A percentile compares a stretch with the other conserved stretches of the same genome.
These are phyloP conservation scores for Herpotrichia juniperi DNA, from an alignment of 2,329 filamentous ascomycete species.

Conservation along the genomic window DNA sequence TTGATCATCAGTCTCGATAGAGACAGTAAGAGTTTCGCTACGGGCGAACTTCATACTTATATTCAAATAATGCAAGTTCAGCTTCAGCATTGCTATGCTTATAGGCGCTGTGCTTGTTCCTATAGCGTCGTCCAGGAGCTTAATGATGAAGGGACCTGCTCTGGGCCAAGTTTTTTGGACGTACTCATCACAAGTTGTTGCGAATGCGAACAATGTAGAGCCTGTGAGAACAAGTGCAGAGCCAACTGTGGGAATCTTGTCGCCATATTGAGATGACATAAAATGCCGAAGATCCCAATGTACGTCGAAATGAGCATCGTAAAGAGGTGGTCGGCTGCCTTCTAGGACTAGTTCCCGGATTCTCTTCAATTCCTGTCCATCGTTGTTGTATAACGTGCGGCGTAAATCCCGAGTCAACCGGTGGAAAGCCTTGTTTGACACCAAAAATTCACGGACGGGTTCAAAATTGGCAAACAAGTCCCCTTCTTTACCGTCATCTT, in stretches of 20 bases:
- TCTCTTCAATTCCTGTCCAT: conserved; percentile 4
- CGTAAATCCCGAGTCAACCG: conserved; percentile 5
- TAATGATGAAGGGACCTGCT: conserved; percentile 8
- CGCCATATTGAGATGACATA: conserved; percentile 15
- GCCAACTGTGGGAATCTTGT: conserved; percentile 7
- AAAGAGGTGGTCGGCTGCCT: not conserved
- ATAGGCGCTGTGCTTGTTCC: too few relatives aligned
- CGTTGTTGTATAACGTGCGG: conserved; percentile 5
- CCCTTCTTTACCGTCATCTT: conserved; percentile 5
- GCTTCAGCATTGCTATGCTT: not conserved
- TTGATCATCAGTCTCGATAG: not conserved
- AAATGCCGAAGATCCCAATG: conserved; percentile 8
- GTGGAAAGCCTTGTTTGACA: conserved; percentile 9
- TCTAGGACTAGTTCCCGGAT: not conserved
- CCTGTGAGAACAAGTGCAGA: conserved; percentile 16
- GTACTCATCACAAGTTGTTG: conserved; percentile 22
- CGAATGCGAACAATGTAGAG: conserved; percentile 18
- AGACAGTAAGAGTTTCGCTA: not conserved
- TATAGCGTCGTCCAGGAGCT: conserved; percentile 1
- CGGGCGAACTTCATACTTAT: not conserved
- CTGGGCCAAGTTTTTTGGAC: conserved; percentile 15
- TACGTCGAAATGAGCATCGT: conserved; percentile 8
- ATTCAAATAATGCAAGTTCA: not conserved
- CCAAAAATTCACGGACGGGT: conserved; percentile 3
- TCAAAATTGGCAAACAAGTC: conserved; percentile 4